A percentile compares a stretch with the other conserved stretches of the same genome.
These are phyloP conservation scores for Hypoxylon intermedium DNA, from an alignment of 495 filamentous ascomycete genomes.

Conservation along the genomic window DNA sequence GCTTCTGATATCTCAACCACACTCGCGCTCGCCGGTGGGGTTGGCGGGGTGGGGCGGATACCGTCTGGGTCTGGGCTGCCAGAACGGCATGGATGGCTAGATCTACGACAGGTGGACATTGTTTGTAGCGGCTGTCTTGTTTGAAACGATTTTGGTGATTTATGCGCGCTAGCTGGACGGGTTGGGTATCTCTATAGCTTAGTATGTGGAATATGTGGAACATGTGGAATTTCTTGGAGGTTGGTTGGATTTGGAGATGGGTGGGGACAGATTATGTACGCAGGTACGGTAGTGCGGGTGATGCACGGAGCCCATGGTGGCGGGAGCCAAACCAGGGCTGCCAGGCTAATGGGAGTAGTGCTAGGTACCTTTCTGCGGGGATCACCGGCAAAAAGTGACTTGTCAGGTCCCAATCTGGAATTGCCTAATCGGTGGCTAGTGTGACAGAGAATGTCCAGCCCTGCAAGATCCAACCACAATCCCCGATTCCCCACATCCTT, in stretches of 20 bases:
- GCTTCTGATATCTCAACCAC: conserved; percentile 6
- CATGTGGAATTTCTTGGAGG: neutral
- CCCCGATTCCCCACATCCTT: conserved; percentile 20
- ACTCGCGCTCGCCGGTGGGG: conserved; percentile 18
- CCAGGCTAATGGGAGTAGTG: conserved; percentile 1
- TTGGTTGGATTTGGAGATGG: conserved; percentile 11
- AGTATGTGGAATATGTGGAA: neutral
- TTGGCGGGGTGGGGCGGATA: conserved; percentile 19
- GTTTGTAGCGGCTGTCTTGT: conserved; percentile 24
- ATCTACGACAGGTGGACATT: conserved; percentile 35
- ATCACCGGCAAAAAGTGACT: conserved; percentile 6
- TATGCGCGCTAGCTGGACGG: conserved; percentile 29
- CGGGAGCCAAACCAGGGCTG: conserved; percentile 15
- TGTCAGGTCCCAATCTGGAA: neutral
- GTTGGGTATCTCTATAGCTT: conserved; percentile 7
- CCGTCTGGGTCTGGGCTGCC: conserved; percentile 18
- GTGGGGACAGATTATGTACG: neutral
- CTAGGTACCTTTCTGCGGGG: conserved; percentile 8
- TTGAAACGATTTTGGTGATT: conserved; percentile 15
- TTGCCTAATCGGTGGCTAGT: neutral
- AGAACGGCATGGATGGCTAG: conserved; percentile 7
- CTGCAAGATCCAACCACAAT: neutral
- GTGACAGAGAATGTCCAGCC: neutral
- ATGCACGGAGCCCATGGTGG: conserved; percentile 14
- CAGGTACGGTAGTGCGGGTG: neutral